These are phyloP conservation scores for Leccinum truebloodii DNA, from an alignment of 768 basidiomycete species.

Conservation along the genomic window DNA sequence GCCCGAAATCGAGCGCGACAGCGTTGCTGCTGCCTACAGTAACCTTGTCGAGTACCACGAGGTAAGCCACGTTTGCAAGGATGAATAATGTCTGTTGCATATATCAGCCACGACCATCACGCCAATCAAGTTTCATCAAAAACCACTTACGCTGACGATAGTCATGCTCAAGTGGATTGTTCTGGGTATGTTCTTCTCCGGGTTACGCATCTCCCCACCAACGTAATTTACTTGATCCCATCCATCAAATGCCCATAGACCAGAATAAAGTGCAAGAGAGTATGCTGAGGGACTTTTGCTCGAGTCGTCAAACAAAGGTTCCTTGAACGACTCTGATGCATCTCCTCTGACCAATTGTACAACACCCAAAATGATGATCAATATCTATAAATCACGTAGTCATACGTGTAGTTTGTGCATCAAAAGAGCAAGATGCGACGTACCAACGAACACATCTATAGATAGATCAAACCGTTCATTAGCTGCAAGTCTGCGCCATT, in stretches of 20 bases:
- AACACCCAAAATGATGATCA: constrained; percentile 77
- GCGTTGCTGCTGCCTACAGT: constrained; percentile 81
- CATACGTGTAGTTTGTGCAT: neutral
- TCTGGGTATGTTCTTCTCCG: constrained; percentile 83
- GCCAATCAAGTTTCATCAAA: neutral
- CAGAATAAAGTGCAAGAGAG: constrained; percentile 93
- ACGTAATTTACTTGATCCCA: constrained; percentile 96
- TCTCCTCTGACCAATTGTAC: constrained; percentile 73
- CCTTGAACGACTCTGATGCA: constrained; percentile 64
- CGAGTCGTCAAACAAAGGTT: constrained; percentile 70
- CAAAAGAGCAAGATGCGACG: constrained; percentile 25
- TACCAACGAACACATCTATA: constrained; percentile 66
- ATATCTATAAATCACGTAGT: constrained; percentile 42
- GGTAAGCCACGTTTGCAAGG: constrained; percentile 86
- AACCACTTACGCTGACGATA: constrained; percentile 62
- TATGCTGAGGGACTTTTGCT: constrained; percentile 81
- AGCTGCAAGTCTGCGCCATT: constrained; percentile 3
- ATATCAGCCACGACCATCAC: constrained; percentile 4
- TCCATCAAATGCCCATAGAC: constrained; percentile 94
- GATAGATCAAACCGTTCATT: neutral
- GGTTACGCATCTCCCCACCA: constrained; percentile 81
- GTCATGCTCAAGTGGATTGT: constrained; percentile 91
- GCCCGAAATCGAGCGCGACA: constrained; percentile 90
- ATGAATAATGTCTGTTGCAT: constrained; percentile 66
- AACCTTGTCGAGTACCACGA: constrained; percentile 83